These are phyloP conservation scores for Naganishia albida DNA, from an alignment of 1,284 basidiomycete species.

Conservation along the genomic window DNA sequence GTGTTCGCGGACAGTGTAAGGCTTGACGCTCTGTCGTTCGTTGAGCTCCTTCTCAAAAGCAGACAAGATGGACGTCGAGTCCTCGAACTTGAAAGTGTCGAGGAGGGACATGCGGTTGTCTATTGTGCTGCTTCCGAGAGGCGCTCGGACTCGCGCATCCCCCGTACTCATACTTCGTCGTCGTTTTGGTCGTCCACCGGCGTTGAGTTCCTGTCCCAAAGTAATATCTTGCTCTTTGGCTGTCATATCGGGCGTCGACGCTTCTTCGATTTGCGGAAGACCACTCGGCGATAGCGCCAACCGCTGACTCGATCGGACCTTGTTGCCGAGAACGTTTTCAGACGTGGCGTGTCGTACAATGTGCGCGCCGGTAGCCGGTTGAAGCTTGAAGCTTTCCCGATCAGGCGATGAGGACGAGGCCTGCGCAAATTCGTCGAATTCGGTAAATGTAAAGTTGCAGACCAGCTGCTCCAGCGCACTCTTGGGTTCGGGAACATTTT, in stretches of 20 bases:
- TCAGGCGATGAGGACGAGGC: conserved; percentile 6
- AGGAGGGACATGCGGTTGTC: conserved; percentile 41
- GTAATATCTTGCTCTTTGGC: not conserved
- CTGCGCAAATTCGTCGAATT: conserved; percentile 16
- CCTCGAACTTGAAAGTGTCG: conserved; percentile 43
- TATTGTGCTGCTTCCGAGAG: conserved; percentile 22
- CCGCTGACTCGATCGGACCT: conserved; percentile 25
- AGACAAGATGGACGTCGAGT: conserved; percentile 46
- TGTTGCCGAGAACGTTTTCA: conserved; percentile 28
- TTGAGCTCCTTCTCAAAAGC: conserved; percentile 49
- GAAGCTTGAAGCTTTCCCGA: conserved; percentile 17
- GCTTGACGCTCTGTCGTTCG: conserved; percentile 51
- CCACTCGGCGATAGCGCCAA: conserved; percentile 14
- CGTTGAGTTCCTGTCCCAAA: not conserved
- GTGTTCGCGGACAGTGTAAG: conserved; percentile 68
- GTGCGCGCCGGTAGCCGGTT: conserved; percentile 1
- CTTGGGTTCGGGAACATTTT: conserved; percentile 39
- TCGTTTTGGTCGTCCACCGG: conserved; percentile 37
- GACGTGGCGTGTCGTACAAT: conserved; percentile 28
- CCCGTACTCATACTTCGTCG: conserved; percentile 49
- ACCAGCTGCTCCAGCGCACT: conserved; percentile 49
- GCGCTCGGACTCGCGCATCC: conserved; percentile 38
- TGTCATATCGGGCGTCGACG: conserved; percentile 9
- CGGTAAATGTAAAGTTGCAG: conserved; percentile 34
- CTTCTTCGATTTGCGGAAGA: conserved; percentile 20